Conservation (phyloP, 306 rosid genomes). For the Quercus wislizeni region DNA sequence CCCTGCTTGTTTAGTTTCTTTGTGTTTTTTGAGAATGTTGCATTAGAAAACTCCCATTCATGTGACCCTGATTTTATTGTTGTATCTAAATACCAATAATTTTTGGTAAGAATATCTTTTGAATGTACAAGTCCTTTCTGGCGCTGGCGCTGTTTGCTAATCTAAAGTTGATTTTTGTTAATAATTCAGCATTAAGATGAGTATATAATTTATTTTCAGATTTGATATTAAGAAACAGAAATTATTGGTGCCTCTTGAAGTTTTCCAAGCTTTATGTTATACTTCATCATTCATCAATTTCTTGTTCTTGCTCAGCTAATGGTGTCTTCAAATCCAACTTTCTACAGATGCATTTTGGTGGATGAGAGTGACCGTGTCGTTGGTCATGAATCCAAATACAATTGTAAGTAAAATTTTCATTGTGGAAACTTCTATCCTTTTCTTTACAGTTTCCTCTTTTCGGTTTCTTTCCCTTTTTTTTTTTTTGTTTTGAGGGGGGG, state of each 20-base stretch:
- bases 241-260: background rate
- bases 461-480: background rate
- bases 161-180: background rate
- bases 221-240: background rate
- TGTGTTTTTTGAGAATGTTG: background rate
- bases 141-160: background rate
- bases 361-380: conserved; percentile 89
- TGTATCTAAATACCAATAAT: too few relatives aligned
- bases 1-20: background rate
- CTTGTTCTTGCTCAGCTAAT: conserved; percentile 14
- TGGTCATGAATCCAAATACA: conserved; percentile 95
- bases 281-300: conserved; percentile 7
- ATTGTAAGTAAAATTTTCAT: conserved; percentile 56
- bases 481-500: background rate
- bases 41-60: background rate
- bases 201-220: background rate
- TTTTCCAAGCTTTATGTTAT: conserved; percentile 3
- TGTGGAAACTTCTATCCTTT: background rate
- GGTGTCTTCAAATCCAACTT: conserved; percentile 15
- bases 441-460: background rate
- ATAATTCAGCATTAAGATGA: background rate
- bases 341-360: conserved; percentile 88
- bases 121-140: background rate
- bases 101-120: background rate
- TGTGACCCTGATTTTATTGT: background rate